Base-by-base conservation (phyloP, 1,284 basidiomycete species). In the Leccinum angustisporum region DNA sequence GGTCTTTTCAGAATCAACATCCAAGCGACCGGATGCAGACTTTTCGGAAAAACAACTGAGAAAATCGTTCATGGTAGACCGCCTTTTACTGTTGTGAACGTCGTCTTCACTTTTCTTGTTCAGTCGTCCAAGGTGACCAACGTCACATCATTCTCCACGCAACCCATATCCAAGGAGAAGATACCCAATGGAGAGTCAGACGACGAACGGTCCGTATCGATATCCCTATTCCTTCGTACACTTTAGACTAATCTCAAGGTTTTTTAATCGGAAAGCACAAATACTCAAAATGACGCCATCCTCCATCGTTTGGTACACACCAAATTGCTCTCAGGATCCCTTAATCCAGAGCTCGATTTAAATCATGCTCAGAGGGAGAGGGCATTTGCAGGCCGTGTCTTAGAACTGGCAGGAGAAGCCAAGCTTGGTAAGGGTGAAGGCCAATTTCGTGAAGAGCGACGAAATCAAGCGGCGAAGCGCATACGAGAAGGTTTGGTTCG, bases 291-390 rank as follows among this genome's bases (percentile, higher is more conserved):
- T 59, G 91, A 93, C 68, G 86, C 84, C 1, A 74, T 89, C 30
- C 80, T 93, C 6, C 89, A 92, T 72, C 86, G 84, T 56, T 79
- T 93, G 10, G 82, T 93, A 9, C 91, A 93, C 70, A 92, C 91
- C 0, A 82, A 87, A 67, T 76, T 93, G 5, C 78, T 93, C 4
- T 88, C 91, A 13, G 89, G 87, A 7, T 90, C 88, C 9, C 72
- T 87, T 5, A 82, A 86, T 68, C 75, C 82, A 3, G 85, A 87
- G 4, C 76, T 91, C 10, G 72, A 86, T 61, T 68, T 90, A 54
- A 82, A 82, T 21, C 81, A 87, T 46, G 88, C 88, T 11, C 81
- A 90, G 66, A 83, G 83, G 46, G 83, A 83, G 48, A 91, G 86
- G 71, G 90, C 89, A 1, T 70, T 93, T 40, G 84, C 86, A 46